Conservation (phyloP, 768 basidiomycete species). For the Suillus subluteus region DNA sequence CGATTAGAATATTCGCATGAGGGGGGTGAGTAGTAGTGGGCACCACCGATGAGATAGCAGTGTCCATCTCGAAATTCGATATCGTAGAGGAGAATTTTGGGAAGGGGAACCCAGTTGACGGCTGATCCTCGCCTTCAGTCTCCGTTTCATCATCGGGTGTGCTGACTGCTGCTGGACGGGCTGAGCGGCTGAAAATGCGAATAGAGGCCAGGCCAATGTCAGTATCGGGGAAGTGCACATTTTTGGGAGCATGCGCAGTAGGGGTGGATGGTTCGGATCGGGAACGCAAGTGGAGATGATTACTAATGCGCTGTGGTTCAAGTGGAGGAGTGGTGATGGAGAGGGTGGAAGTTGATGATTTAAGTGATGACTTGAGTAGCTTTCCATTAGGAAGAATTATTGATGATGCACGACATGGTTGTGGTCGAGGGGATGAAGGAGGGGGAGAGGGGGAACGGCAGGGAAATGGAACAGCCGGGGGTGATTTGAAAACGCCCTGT, state of each 20-base stretch:
- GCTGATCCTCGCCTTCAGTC: slow-evolving; percentile 39
- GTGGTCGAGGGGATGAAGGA: slow-evolving; percentile 16
- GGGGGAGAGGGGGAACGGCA: slow-evolving; percentile 30
- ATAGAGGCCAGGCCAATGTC: slow-evolving; percentile 65
- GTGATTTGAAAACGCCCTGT: slow-evolving; percentile 21
- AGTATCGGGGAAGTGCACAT: slow-evolving; percentile 84
- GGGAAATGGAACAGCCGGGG: slow-evolving; percentile 46
- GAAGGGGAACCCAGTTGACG: slow-evolving; percentile 24
- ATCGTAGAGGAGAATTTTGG: slow-evolving; percentile 23
- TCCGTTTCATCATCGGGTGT: slow-evolving; percentile 46
- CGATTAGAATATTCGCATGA: slow-evolving; percentile 39
- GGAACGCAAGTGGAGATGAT: slow-evolving; percentile 33
- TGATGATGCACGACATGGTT: slow-evolving; percentile 38
- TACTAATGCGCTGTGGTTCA: slow-evolving; percentile 4
- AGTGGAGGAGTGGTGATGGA: slow-evolving; percentile 10
- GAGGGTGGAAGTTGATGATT: slow-evolving; percentile 42
- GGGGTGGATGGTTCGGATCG: slow-evolving; percentile 69
- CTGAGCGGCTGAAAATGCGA: slow-evolving; percentile 65
- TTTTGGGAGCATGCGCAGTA: slow-evolving; percentile 57
- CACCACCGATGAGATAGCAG: slow-evolving; percentile 20
- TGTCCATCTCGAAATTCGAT: slow-evolving; percentile 26
- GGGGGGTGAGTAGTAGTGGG: slow-evolving; percentile 8
- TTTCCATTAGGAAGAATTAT: slow-evolving; percentile 75
- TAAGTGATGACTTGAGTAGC: slow-evolving; percentile 86
- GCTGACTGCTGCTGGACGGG: slow-evolving; percentile 64